Conservation (phyloP, 2,329 filamentous ascomycete genomes). For the Graphiopsis chlorocephala region DNA sequence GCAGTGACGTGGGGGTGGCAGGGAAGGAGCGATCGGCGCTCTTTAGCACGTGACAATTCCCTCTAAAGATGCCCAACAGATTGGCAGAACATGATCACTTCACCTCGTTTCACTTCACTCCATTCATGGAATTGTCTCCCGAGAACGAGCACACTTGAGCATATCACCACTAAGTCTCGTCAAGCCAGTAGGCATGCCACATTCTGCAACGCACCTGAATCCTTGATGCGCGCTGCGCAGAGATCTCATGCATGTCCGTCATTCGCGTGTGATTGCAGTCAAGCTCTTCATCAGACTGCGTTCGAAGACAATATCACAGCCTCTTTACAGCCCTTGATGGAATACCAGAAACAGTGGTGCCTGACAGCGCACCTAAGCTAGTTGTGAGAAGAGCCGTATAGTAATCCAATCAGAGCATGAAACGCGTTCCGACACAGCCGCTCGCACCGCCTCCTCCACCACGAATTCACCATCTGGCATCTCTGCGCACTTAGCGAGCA, state of each 20-base stretch:
- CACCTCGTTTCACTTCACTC: background rate
- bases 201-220: background rate
- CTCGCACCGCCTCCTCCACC: background rate
- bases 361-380: background rate
- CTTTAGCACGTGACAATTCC: background rate
- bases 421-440: slow-evolving; percentile 1
- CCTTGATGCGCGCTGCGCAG: background rate
- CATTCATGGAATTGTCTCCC: background rate
- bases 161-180: background rate
- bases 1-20: background rate
- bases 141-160: background rate
- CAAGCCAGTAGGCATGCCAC: background rate
- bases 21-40: slow-evolving; percentile 1
- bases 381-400: background rate
- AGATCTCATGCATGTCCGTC: background rate
- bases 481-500: background rate
- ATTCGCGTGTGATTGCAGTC: background rate
- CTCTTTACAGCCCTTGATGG: background rate
- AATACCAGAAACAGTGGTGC: background rate
- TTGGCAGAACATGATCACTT: background rate
- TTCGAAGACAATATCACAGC: background rate
- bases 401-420: background rate
- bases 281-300: background rate
- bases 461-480: background rate
- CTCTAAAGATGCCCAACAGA: background rate